Evolutionary conservation across 306 rosid species (phyloP).

Genomic region (Luffa acutangula): DNA sequence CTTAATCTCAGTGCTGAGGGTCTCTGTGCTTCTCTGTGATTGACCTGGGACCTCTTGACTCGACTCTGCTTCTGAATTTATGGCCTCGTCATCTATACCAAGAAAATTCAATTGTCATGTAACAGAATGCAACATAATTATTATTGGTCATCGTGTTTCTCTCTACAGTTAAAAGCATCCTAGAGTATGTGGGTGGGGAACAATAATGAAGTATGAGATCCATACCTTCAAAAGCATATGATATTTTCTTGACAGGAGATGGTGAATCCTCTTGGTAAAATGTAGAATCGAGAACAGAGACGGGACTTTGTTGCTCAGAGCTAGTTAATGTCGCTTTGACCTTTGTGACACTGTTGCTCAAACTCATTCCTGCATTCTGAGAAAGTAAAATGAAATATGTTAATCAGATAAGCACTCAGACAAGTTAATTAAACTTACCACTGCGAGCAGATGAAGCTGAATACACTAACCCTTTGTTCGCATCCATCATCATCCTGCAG

Average conservation of each 20-base stretch:
- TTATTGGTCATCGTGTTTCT: background rate
- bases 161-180: background rate
- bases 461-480: constrained; percentile 36
- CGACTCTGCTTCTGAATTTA: constrained; percentile 28
- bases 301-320: constrained; percentile 81
- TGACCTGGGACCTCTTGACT: constrained; percentile 21
- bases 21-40: constrained; percentile 19
- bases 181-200: background rate
- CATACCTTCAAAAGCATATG: constrained; percentile 41
- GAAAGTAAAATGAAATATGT: constrained; percentile 16
- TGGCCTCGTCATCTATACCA: constrained; percentile 38
- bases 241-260: constrained; percentile 73
- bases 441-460: background rate
- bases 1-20: constrained; percentile 25
- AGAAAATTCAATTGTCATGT: constrained; percentile 18
- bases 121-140: background rate
- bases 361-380: constrained; percentile 34
- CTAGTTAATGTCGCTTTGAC: constrained; percentile 29
- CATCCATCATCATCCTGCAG: constrained; percentile 18
- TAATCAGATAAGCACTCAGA: constrained; percentile 8
- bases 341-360: constrained; percentile 20
- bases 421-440: background rate
- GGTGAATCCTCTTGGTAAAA: constrained; percentile 84
- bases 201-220: constrained; percentile 14
- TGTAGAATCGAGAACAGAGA: constrained; percentile 83